Conservation (phyloP, 176 grass and related monocot genomes). For the Zoysia japonica region DNA sequence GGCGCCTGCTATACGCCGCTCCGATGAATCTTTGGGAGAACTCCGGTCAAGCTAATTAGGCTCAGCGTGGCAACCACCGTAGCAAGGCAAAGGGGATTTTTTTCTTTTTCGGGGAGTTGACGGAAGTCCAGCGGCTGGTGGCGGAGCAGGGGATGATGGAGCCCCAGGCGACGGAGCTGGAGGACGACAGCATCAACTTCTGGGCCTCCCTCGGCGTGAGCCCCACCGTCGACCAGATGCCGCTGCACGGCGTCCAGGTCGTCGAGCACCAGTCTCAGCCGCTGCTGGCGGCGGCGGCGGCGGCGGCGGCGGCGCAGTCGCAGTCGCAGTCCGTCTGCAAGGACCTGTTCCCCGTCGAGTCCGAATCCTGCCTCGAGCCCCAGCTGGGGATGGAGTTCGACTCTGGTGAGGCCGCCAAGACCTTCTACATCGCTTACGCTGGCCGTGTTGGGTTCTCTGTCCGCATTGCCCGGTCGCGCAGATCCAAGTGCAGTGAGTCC, state of each 20-base stretch:
- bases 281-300: not conserved
- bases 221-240: constrained; percentile 72
- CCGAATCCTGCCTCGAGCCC: constrained; percentile 62
- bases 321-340: constrained; percentile 52
- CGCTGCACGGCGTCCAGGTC: constrained; percentile 49
- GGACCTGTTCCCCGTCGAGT: constrained; percentile 69
- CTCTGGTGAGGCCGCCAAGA: constrained; percentile 87
- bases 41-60: not conserved
- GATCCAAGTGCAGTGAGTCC: constrained; percentile 82
- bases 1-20: not conserved
- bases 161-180: constrained; percentile 66
- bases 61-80: not conserved
- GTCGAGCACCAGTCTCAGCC: constrained; percentile 50
- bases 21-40: not conserved
- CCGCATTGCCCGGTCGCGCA: constrained; percentile 73
- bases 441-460: constrained; percentile 80
- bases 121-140: constrained; percentile 43
- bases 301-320: not conserved
- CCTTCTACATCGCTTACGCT: constrained; percentile 92
- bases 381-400: constrained; percentile 92
- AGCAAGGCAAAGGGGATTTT: not conserved
- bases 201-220: constrained; percentile 85
- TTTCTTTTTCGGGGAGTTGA: not conserved
- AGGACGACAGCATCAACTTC: constrained; percentile 98
- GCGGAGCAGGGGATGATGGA: constrained; percentile 60